Percentiles rank a stretch among this genome's conserved stretches.
Conservation (phyloP, 805 yeast species). For the Yarrowia sp. region DNA sequence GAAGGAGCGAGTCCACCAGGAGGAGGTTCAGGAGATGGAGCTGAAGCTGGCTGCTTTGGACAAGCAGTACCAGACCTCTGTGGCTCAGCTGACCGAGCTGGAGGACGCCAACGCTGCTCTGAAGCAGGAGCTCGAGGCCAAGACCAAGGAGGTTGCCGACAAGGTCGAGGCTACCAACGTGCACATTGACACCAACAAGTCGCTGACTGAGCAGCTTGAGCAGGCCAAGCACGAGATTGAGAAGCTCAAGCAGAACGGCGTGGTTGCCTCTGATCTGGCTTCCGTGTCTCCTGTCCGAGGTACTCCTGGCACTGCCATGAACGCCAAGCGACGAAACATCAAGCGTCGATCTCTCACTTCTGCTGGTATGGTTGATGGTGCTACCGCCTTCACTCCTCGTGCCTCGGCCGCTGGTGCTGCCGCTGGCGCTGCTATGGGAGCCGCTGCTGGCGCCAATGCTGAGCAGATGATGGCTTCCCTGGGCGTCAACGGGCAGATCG, state of each 20-base stretch:
- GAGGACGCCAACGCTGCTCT: conserved; percentile 22
- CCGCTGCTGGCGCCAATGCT: conserved; percentile 38
- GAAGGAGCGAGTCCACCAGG: conserved; percentile 27
- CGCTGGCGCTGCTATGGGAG: conserved; percentile 22
- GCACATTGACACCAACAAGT: conserved; percentile 35
- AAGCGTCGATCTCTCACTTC: conserved; percentile 34
- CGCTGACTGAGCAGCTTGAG: conserved; percentile 34
- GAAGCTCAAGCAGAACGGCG: conserved; percentile 35
- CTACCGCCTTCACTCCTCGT: conserved; percentile 27
- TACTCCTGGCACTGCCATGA: conserved; percentile 29
- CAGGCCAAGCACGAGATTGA: conserved; percentile 33
- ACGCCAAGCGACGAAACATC: conserved; percentile 35
- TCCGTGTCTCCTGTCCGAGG: conserved; percentile 31
- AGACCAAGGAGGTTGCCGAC: conserved; percentile 24
- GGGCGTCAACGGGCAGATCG: conserved; percentile 39
- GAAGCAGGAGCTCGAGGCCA: conserved; percentile 23
- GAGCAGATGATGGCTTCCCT: conserved; percentile 45
- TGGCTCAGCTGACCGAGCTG: conserved; percentile 29
- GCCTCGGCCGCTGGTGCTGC: conserved; percentile 33
- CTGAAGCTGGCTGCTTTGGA: conserved; percentile 31
- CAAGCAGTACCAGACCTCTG: conserved; percentile 33
- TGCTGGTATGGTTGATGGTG: conserved; percentile 28
- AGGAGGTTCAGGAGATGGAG: conserved; percentile 29
- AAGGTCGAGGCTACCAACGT: conserved; percentile 1
- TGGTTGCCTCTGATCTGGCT: conserved; percentile 31